Evolutionary conservation across 192 early-diverging fungal species (phyloP).

Genomic region (Chytriomyces sp.): DNA sequence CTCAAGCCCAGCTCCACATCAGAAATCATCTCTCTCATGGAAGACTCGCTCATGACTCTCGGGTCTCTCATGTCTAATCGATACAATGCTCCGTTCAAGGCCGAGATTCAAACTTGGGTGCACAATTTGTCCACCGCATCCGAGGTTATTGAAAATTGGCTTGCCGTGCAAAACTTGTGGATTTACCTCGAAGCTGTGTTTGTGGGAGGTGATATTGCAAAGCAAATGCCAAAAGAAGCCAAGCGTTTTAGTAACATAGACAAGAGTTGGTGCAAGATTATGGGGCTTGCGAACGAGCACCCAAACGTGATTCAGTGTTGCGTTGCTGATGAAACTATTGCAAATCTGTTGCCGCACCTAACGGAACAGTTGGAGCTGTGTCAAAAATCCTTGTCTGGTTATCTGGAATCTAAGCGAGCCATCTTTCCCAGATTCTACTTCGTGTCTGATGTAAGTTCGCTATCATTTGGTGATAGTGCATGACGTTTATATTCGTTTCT

Average conservation of each 20-base stretch:
- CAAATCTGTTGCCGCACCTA: slow-evolving; percentile 66
- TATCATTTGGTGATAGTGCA: too few species aligned
- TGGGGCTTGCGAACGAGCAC: slow-evolving; percentile 69
- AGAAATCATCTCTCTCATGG: slow-evolving; percentile 70
- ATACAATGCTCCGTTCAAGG: slow-evolving; percentile 71
- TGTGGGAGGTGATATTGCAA: slow-evolving; percentile 72
- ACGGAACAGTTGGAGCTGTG: slow-evolving; percentile 70
- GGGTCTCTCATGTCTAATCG: slow-evolving; percentile 64
- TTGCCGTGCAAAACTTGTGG: slow-evolving; percentile 70
- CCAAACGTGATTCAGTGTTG: slow-evolving; percentile 73
- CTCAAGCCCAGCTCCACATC: slow-evolving; percentile 63
- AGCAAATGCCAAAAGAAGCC: slow-evolving; percentile 73
- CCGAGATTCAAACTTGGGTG: slow-evolving; percentile 67
- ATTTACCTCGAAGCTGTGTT: slow-evolving; percentile 73
- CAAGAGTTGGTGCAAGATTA: slow-evolving; percentile 72
- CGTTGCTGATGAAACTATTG: slow-evolving; percentile 67
- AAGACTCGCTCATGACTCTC: slow-evolving; percentile 68
- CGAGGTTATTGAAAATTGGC: slow-evolving; percentile 71
- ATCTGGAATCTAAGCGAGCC: slow-evolving; percentile 67
- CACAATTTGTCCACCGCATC: slow-evolving; percentile 70
- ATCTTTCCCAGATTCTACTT: slow-evolving; percentile 71
- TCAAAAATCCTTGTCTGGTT: slow-evolving; percentile 68
- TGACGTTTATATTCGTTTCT: too few species aligned
- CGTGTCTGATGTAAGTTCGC: slow-evolving; percentile 54
- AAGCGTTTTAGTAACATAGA: slow-evolving; percentile 72